Evolutionary conservation across 148 eudicot species (phyloP), one percentile per base, ranked within the genome.

Genomic region (Rhododendron ovatum): DNA sequence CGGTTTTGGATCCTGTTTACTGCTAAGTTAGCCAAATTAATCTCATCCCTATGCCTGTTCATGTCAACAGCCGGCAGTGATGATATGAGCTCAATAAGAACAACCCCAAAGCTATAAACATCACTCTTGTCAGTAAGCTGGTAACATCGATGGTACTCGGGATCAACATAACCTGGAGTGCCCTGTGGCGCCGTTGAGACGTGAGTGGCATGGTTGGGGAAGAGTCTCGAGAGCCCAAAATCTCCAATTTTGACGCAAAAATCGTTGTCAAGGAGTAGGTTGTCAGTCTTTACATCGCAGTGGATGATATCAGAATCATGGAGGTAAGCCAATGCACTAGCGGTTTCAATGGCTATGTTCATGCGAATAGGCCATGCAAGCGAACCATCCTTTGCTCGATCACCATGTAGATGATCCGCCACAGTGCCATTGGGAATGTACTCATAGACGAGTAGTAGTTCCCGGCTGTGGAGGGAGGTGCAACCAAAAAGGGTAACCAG

Each of bases 361-460:
- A 90, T 73, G 37, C 91, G 90, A 55, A 41, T 45, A 41, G 86
- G 48, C 91, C 91, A 90, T 0, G 87, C 12, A 37, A 90, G 91
- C 2, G 76, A 8, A 7, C 53, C 24, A 1, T 83, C 22, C 47
- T 86, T 78, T 7, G 84, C 77, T 57, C 45, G 41, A 37, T 69
- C 84, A 63, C 90, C 89, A 1, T 90, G 83, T 0, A 81, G 71
- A 45, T 81, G 83, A 45, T 81, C 71, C 0, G 94, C 92, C 1
- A 94, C 91, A 2, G 95, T 94, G 79, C 92, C 94, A 85, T 94
- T 94, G 78, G 92, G 84, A 43, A 94, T 79, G 77, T 93, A 94
- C 59, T 93, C 95, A n/a, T 91, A 94, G 18, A 94, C 95, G 43
- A 94, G 93, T 10, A 94, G 86, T 43, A 93, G 95, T 26, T 94